A percentile compares a stretch with the other conserved stretches of the same genome.
These are phyloP conservation scores for Salix brachista DNA, from an alignment of 345 rosid genomes.

Conservation along the genomic window DNA sequence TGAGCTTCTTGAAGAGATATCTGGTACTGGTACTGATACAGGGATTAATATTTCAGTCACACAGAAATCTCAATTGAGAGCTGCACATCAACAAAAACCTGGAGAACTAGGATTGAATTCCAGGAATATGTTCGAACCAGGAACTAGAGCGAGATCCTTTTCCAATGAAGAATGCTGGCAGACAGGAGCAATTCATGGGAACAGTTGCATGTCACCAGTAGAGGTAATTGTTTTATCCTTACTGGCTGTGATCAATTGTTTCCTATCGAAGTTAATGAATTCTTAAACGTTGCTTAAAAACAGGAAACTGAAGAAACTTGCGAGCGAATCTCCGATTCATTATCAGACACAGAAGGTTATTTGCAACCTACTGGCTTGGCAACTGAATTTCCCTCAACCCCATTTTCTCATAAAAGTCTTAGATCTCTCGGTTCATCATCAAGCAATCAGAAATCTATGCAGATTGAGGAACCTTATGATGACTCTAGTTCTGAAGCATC, in stretches of 20 bases:
- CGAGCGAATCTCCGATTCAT: slow-evolving; percentile 26
- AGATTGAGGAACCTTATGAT: slow-evolving; percentile 27
- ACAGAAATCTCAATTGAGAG: background rate
- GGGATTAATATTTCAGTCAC: slow-evolving; percentile 35
- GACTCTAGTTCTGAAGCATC: slow-evolving; percentile 17
- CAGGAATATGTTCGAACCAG: background rate
- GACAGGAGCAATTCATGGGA: slow-evolving; percentile 17
- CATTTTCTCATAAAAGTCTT: background rate
- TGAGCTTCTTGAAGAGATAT: slow-evolving; percentile 38
- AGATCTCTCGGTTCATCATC: slow-evolving; percentile 7
- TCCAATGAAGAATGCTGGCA: slow-evolving; percentile 19
- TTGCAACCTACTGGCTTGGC: slow-evolving; percentile 1
- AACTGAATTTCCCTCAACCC: slow-evolving; percentile 6
- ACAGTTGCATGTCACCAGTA: slow-evolving; percentile 38
- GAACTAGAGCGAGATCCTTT: slow-evolving; percentile 1
- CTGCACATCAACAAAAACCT: background rate
- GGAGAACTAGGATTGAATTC: background rate
- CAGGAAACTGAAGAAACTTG: slow-evolving; percentile 32
- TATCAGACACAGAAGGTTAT: slow-evolving; percentile 20
- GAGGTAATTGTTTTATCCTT: slow-evolving; percentile 36
- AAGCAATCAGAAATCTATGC: slow-evolving; percentile 10
- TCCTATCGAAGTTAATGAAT: background rate
- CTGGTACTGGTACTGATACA: slow-evolving; percentile 38
- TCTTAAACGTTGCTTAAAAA: slow-evolving; percentile 1
- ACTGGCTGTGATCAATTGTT: background rate